These are phyloP conservation scores for Colletotrichum tamarilloi DNA, from an alignment of 2,329 filamentous ascomycete genomes.

Conservation along the genomic window DNA sequence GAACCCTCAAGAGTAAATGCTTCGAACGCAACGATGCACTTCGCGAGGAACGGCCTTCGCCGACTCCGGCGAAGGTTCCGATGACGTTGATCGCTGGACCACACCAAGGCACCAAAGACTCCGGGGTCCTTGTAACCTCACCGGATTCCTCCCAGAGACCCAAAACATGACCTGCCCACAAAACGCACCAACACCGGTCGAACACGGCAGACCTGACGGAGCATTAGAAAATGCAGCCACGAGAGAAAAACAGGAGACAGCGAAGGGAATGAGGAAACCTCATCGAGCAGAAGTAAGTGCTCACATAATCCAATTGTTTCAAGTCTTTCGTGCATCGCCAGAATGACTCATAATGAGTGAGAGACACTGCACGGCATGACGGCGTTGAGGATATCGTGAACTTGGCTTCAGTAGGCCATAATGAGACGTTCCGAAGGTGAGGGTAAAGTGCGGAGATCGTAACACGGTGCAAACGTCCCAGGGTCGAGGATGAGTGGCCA, in stretches of 20 bases:
- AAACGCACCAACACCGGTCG: constrained; percentile 11
- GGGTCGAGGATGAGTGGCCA: constrained; percentile 18
- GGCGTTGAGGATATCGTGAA: constrained; percentile 5
- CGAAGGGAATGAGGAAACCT: not conserved
- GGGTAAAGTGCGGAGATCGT: constrained; percentile 35
- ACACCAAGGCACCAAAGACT: constrained; percentile 2
- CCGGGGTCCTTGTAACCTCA: constrained; percentile 10
- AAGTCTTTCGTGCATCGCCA: not conserved
- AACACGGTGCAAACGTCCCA: constrained; percentile 22
- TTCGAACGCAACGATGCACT: not conserved
- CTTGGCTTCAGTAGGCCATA: not conserved
- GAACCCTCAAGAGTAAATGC: not conserved
- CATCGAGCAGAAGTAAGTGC: not conserved
- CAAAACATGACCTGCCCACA: constrained; percentile 16
- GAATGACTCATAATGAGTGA: not conserved
- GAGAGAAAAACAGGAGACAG: not conserved
- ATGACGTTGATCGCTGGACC: constrained; percentile 31
- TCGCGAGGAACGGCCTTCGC: not conserved
- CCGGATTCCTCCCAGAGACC: not conserved
- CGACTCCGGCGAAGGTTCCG: not conserved
- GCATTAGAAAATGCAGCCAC: constrained; percentile 20
- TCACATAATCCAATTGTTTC: not conserved
- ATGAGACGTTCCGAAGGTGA: constrained; percentile 23
- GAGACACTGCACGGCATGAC: not conserved
- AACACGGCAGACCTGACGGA: constrained; percentile 12